Conservation (phyloP, 106 monocot species). For the Cymbidium sinense region DNA sequence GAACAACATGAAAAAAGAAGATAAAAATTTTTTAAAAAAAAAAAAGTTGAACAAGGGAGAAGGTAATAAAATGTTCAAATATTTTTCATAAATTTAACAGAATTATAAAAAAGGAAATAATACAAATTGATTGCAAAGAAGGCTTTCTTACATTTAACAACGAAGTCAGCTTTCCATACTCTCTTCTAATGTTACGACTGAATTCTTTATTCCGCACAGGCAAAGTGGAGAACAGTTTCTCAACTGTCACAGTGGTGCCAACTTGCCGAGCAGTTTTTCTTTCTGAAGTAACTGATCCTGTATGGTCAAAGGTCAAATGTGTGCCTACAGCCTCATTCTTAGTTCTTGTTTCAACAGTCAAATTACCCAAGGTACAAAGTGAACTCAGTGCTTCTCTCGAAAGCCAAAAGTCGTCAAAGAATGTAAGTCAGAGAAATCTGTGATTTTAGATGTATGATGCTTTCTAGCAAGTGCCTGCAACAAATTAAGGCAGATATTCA, state of each 20-base stretch:
- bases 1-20: not conserved
- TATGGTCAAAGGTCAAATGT: slow-evolving; percentile 71
- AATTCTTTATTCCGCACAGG: slow-evolving; percentile 96
- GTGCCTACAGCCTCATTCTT: slow-evolving; percentile 79
- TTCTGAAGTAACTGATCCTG: slow-evolving; percentile 55
- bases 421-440: slow-evolving; percentile 76
- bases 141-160: slow-evolving; percentile 71
- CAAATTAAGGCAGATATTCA: slow-evolving; percentile 9
- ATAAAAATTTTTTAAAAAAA: no score
- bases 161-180: slow-evolving; percentile 88
- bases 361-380: slow-evolving; percentile 70
- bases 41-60: not conserved
- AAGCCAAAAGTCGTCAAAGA: slow-evolving; percentile 90
- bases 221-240: slow-evolving; percentile 77
- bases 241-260: slow-evolving; percentile 87
- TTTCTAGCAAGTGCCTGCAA: slow-evolving; percentile 78
- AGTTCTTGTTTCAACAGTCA: slow-evolving; percentile 90
- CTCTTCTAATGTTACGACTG: slow-evolving; percentile 72
- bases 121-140: not conserved
- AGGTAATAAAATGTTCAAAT: not conserved
- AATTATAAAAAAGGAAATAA: not conserved
- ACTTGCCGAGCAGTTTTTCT: slow-evolving; percentile 79
- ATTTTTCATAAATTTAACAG: not conserved
- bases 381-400: slow-evolving; percentile 94
- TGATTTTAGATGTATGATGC: slow-evolving; percentile 89